Evolutionary conservation across 768 basidiomycete species (phyloP), one percentile per base, ranked within the genome.

Genomic region (Suillus weaverae): DNA sequence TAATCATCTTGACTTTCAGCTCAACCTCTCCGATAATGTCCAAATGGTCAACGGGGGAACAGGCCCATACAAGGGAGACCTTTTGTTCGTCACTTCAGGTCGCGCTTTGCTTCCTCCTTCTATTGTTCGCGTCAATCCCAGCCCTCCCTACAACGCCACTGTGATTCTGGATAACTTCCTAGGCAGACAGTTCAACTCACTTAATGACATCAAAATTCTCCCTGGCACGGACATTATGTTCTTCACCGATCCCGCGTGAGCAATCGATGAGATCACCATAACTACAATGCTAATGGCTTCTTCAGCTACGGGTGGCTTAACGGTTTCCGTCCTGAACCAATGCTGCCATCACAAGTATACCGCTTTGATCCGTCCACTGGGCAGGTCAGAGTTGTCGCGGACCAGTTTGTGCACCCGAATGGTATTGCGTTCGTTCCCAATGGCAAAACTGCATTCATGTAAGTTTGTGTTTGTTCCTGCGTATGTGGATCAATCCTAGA

Each of bases 21-120:
- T 92, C 20, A 78, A 82, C 68, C 80, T 89, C 46, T 79, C 85
- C 0, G 83, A 85, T 22, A 79, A 80, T 2, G 77, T 89, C 11
- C 87, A 90, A 72, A 89, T 89, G 85, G 88, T 88, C 39, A 89
- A 90, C 68, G 87, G 87, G 44, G 87, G 86, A n/a, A 90, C 85
- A 43, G 89, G 86, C 0, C 85, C 86, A 7, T 87, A 81, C 78
- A 79, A 81, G n/a, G 84, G 83, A 54, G 79, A 84, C 66, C 77
- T 91, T 9, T 73, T 91, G 33, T 83, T 92, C 53, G 78, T 86
- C 50, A 89, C 83, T 16, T 89, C 88, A 22, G 90, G 90, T 43
- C 84, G 88, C 60, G 89, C 87, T 0, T 74, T 81, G 30, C 76
- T 83, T 5, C 87, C 90, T 8, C 85, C 90, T 26, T 85, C 85